These are phyloP conservation scores for Phytophthora citrophthora DNA, from an alignment of 352 stramenopile species.

Conservation along the genomic window DNA sequence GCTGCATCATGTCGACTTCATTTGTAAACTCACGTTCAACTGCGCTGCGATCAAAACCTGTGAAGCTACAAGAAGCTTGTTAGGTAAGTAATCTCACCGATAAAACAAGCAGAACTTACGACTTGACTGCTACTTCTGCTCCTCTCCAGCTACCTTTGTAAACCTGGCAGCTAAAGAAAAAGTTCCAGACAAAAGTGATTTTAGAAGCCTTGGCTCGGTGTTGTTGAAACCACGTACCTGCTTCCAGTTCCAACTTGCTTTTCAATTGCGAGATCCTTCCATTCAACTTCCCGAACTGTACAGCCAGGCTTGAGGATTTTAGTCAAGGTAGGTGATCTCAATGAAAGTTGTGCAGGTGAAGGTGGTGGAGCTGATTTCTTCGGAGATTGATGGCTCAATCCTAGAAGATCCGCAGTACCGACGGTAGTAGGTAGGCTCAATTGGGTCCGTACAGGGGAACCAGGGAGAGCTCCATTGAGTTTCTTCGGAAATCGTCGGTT, in stretches of 20 bases:
- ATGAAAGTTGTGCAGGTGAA: constrained; percentile 6
- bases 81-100: neutral
- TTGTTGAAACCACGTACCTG: constrained; percentile 39
- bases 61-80: constrained; percentile 47
- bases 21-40: constrained; percentile 81
- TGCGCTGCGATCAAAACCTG: constrained; percentile 41
- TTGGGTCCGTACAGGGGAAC: constrained; percentile 10
- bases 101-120: constrained; percentile 38
- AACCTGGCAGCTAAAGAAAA: constrained; percentile 62
- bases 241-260: constrained; percentile 74
- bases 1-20: constrained; percentile 76
- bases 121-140: constrained; percentile 78
- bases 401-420: constrained; percentile 39
- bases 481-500: constrained; percentile 12
- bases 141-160: constrained; percentile 82
- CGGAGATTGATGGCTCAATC: constrained; percentile 16
- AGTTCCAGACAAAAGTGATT: neutral
- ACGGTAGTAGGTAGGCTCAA: constrained; percentile 10
- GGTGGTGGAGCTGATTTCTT: constrained; percentile 5
- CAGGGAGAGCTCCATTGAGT: neutral
- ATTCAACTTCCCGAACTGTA: constrained; percentile 38
- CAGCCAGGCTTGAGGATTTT: constrained; percentile 30
- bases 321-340: constrained; percentile 10
- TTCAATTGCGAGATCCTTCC: constrained; percentile 45
- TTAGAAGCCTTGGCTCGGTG: neutral